Percentiles rank a stretch among this genome's conserved stretches.
phyloP scores from a whole-genome alignment of 1,139 yeast genomes.

The Wickerhamomyces sp. region DNA sequence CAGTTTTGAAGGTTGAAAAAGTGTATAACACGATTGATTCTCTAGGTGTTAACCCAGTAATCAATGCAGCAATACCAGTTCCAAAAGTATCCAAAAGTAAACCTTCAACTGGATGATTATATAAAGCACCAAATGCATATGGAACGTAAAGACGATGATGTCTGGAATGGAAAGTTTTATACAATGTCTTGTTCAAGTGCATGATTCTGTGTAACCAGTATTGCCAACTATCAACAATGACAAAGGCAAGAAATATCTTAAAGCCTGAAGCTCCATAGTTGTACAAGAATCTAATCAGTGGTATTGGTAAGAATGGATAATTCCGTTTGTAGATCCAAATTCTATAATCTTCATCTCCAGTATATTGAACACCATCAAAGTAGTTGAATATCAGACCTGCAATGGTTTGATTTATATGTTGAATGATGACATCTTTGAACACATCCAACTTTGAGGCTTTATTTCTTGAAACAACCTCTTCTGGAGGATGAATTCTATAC shows the following conservation, averaged over 20 bases:
- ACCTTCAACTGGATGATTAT: slow-evolving; percentile 92
- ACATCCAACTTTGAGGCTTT: slow-evolving; percentile 69
- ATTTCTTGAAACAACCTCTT: slow-evolving; percentile 72
- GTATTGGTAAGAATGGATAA: slow-evolving; percentile 40
- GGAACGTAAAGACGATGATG: slow-evolving; percentile 95
- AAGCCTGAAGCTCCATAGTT: slow-evolving; percentile 56
- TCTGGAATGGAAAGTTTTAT: slow-evolving; percentile 82
- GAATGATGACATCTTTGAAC: slow-evolving; percentile 72
- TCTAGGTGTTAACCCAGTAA: slow-evolving; percentile 63
- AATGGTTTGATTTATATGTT: slow-evolving; percentile 76
- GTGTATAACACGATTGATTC: slow-evolving; percentile 73
- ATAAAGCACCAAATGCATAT: slow-evolving; percentile 93
- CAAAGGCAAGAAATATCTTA: slow-evolving; percentile 58
- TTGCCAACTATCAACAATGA: slow-evolving; percentile 91
- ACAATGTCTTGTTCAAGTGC: slow-evolving; percentile 77
- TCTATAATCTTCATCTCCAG: slow-evolving; percentile 67
- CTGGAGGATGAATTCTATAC: slow-evolving; percentile 88
- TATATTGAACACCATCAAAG: slow-evolving; percentile 58
- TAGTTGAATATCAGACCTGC: slow-evolving; percentile 54
- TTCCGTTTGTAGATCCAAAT: slow-evolving; percentile 61
- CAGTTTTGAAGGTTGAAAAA: slow-evolving; percentile 91
- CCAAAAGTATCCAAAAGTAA: slow-evolving; percentile 88
- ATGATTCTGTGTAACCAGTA: slow-evolving; percentile 81
- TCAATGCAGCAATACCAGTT: slow-evolving; percentile 73
- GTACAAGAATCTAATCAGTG: slow-evolving; percentile 43